These are phyloP conservation scores for Lactarius indigo DNA, from an alignment of 768 basidiomycete species.

Conservation along the genomic window DNA sequence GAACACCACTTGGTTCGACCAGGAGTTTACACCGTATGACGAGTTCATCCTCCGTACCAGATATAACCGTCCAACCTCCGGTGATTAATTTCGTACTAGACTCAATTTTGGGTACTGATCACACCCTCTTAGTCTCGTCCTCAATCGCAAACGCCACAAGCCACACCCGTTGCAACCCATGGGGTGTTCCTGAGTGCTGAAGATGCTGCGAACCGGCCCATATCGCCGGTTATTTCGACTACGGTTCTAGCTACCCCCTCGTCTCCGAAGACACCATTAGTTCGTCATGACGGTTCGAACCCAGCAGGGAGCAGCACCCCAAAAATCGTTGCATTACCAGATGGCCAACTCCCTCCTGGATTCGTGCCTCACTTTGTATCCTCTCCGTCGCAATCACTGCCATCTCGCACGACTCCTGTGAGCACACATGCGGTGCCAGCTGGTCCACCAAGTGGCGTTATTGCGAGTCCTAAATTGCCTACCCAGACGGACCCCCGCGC, in stretches of 20 bases:
- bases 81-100: slow-evolving; percentile 4
- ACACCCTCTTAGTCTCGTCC: slow-evolving; percentile 19
- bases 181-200: slow-evolving; percentile 21
- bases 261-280: neutral
- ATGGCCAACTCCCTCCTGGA: slow-evolving; percentile 23
- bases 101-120: neutral
- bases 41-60: slow-evolving; percentile 19
- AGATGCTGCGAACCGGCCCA: slow-evolving; percentile 16
- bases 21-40: slow-evolving; percentile 18
- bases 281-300: neutral
- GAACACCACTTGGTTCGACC: slow-evolving; percentile 15
- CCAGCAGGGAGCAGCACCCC: slow-evolving; percentile 1
- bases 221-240: slow-evolving; percentile 13
- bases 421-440: neutral
- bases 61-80: slow-evolving; percentile 19
- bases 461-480: slow-evolving; percentile 10
- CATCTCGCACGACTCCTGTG: neutral
- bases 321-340: slow-evolving; percentile 1
- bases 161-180: slow-evolving; percentile 10
- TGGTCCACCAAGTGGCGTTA: slow-evolving; percentile 1
- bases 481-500: neutral
- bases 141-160: slow-evolving; percentile 25
- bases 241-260: neutral
- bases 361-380: slow-evolving; percentile 19
- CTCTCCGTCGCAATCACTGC: slow-evolving; percentile 11